Percentiles rank a stretch among this genome's conserved stretches.
Conservation (phyloP, 768 basidiomycete genomes). For the Russula sp. region DNA sequence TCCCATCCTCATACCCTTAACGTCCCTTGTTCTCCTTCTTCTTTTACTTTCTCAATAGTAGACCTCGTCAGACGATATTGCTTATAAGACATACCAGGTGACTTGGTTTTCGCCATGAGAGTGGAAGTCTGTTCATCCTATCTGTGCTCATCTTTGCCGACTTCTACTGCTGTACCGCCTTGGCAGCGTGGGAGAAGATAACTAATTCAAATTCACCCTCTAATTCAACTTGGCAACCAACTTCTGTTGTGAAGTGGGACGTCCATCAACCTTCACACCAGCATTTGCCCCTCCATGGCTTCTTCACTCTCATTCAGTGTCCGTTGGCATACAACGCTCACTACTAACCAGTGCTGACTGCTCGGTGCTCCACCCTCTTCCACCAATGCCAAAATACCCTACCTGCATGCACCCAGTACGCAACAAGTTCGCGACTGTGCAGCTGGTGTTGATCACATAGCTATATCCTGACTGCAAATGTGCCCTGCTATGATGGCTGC, state of each 20-base stretch:
- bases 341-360: constrained; percentile 42
- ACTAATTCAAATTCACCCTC: constrained; percentile 40
- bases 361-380: constrained; percentile 52
- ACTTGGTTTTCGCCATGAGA: constrained; percentile 92
- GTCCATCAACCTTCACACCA: constrained; percentile 73
- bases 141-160: constrained; percentile 86
- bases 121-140: constrained; percentile 93
- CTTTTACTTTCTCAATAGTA: too few species aligned
- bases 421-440: constrained; percentile 83
- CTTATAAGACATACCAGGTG: too few species aligned
- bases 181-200: constrained; percentile 94
- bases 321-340: constrained; percentile 35
- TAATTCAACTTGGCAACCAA: too few species aligned
- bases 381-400: constrained; percentile 40
- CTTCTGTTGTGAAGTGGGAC: constrained; percentile 96
- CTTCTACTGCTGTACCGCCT: constrained; percentile 85
- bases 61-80: too few species aligned
- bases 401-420: constrained; percentile 77
- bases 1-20: too few species aligned
- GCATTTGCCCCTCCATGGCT: constrained; percentile 68
- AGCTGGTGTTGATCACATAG: constrained; percentile 84
- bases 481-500: constrained; percentile 66
- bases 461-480: constrained; percentile 67
- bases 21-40: too few species aligned
- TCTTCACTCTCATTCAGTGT: constrained; percentile 70